Evolutionary conservation across 73 alveolate genomes (phyloP).

Genomic region (Paramecium octaurelia): DNA sequence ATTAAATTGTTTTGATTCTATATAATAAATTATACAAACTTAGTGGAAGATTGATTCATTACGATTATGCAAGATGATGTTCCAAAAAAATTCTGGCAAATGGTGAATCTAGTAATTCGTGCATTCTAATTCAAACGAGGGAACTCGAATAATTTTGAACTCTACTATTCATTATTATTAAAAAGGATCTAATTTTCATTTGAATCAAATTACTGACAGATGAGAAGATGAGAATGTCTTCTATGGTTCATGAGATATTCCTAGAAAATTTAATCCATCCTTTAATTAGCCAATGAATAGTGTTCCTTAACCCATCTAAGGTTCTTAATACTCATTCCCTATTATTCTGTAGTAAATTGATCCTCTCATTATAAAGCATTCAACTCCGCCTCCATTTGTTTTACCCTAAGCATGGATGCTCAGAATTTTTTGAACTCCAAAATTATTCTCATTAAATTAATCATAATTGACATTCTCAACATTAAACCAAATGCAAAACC

Average conservation of each 20-base stretch:
- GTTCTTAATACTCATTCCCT: background rate
- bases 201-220: background rate
- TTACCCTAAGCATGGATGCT: background rate
- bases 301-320: background rate
- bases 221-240: background rate
- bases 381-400: background rate
- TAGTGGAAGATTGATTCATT: background rate
- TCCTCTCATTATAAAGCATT: constrained; percentile 25
- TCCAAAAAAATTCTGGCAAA: constrained; percentile 20
- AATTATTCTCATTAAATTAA: constrained; percentile 4
- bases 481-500: background rate
- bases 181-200: background rate
- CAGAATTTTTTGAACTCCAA: background rate
- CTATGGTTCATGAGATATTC: background rate
- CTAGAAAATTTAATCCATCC: background rate
- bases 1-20: background rate
- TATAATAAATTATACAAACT: background rate
- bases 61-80: background rate
- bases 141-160: background rate
- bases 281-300: background rate
- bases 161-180: background rate
- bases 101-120: background rate
- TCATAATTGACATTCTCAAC: background rate
- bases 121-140: background rate
- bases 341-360: background rate